phyloP scores from a whole-genome alignment of 129 eudicot genomes.

The Flaveria sonorensis region DNA sequence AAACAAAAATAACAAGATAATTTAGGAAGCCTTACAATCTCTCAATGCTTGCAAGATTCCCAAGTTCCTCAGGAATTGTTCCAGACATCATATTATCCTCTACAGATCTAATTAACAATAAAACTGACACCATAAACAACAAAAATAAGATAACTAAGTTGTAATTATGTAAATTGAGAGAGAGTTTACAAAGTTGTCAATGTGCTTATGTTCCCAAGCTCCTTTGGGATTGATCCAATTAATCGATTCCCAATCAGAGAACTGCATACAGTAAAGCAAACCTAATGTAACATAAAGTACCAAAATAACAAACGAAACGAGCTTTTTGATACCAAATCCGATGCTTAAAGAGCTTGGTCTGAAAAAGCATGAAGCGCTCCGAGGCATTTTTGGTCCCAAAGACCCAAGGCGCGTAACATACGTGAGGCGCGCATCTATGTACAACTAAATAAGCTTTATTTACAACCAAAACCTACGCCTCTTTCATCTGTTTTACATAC shows the following conservation, averaged over 20 bases:
- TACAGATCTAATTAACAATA: conserved; percentile 40
- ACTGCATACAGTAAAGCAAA: conserved; percentile 34
- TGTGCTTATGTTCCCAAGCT: conserved; percentile 61
- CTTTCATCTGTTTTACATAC: too few species aligned
- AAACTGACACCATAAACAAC: conserved; percentile 8
- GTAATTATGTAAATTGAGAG: not conserved
- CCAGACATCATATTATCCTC: conserved; percentile 71
- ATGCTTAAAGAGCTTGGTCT: not conserved
- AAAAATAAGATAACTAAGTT: not conserved
- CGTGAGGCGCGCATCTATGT: too few species aligned
- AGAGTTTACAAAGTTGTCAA: conserved; percentile 52
- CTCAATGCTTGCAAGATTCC: conserved; percentile 51
- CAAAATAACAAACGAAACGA: not conserved
- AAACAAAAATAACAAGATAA: conserved; percentile 14
- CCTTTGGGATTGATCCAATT: conserved; percentile 66
- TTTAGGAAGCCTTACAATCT: conserved; percentile 46
- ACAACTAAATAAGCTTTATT: too few species aligned
- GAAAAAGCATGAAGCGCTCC: too few species aligned
- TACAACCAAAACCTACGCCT: too few species aligned
- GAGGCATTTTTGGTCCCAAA: too few species aligned
- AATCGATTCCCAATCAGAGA: conserved; percentile 62
- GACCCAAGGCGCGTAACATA: too few species aligned
- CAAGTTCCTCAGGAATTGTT: conserved; percentile 59
- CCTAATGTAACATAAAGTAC: not conserved
- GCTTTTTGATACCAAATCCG: not conserved